Conservation (phyloP, 2,329 filamentous ascomycete species). For the Talaromyces marneffei region DNA sequence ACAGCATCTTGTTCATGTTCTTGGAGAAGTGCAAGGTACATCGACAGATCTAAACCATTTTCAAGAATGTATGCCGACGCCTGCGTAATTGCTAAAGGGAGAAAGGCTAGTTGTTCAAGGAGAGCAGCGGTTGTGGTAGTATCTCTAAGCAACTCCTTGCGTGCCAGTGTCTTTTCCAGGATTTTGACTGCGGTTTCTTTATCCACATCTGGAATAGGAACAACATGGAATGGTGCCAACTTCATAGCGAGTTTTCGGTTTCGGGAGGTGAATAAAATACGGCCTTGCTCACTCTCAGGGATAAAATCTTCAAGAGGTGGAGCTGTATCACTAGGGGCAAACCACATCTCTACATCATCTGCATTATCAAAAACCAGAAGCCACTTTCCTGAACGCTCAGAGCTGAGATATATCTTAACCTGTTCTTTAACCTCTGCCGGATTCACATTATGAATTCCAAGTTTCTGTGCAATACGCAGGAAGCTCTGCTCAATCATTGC, state of each 20-base stretch:
- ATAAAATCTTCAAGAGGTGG: constrained; percentile 14
- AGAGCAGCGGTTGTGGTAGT: constrained; percentile 5
- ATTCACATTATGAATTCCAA: constrained; percentile 5
- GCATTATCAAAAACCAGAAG: constrained; percentile 23
- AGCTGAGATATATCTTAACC: constrained; percentile 14
- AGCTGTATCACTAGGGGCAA: background rate
- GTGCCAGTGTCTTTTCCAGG: background rate
- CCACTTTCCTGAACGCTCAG: constrained; percentile 15
- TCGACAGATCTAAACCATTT: constrained; percentile 11
- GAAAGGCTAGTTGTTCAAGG: constrained; percentile 18
- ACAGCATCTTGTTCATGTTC: constrained; percentile 22
- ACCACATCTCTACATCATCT: constrained; percentile 19
- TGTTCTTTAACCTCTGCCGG: background rate
- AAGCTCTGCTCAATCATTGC: constrained; percentile 15
- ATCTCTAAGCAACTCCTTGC: constrained; percentile 9
- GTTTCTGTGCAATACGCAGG: constrained; percentile 7
- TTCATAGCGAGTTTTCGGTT: constrained; percentile 17
- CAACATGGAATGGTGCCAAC: constrained; percentile 17
- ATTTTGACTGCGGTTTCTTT: constrained; percentile 10
- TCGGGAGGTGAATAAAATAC: constrained; percentile 26
- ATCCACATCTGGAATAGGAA: constrained; percentile 17
- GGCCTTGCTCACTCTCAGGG: constrained; percentile 19
- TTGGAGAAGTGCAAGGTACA: constrained; percentile 19
- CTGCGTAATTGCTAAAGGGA: constrained; percentile 24
- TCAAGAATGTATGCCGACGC: constrained; percentile 20